Percentiles rank a stretch among this genome's conserved stretches.
Evolutionary conservation across 345 rosid genomes (phyloP).

Genomic region (Citrus inodora): DNA sequence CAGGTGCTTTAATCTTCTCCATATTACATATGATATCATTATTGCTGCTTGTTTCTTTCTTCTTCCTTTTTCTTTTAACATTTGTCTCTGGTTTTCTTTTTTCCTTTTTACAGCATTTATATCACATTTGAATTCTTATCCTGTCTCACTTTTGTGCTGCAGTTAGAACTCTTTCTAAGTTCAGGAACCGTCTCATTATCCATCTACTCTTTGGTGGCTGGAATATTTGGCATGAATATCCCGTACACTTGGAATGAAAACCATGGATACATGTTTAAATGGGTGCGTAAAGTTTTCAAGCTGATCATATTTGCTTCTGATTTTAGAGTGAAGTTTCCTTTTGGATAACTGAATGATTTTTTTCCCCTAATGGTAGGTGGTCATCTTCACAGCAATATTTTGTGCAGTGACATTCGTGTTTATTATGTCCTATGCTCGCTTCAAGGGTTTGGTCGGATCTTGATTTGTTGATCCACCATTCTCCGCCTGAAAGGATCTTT

Average conservation of each 20-base stretch:
- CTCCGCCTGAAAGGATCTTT: neutral
- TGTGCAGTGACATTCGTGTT: constrained; percentile 42
- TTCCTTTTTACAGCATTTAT: neutral
- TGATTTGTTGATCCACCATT: constrained; percentile 22
- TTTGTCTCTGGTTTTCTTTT: neutral
- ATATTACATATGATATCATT: neutral
- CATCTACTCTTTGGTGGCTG: constrained; percentile 73
- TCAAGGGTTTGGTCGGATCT: constrained; percentile 88
- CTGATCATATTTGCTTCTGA: neutral
- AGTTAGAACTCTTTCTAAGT: constrained; percentile 80
- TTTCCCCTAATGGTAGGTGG: constrained; percentile 49
- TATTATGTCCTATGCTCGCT: constrained; percentile 75
- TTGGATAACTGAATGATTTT: neutral
- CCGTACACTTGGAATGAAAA: constrained; percentile 71
- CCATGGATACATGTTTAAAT: constrained; percentile 80
- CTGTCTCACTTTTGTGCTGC: constrained; percentile 25
- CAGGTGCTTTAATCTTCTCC: constrained; percentile 49
- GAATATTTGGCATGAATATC: constrained; percentile 92
- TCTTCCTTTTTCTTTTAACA: neutral
- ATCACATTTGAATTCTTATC: neutral
- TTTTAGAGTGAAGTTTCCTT: neutral
- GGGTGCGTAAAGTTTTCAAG: constrained; percentile 41
- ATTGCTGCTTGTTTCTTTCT: neutral
- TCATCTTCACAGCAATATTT: constrained; percentile 39
- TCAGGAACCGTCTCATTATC: constrained; percentile 68